phyloP scores from a whole-genome alignment of 2,329 filamentous ascomycete species.

The Teratosphaeria pseudoeucalypti region DNA sequence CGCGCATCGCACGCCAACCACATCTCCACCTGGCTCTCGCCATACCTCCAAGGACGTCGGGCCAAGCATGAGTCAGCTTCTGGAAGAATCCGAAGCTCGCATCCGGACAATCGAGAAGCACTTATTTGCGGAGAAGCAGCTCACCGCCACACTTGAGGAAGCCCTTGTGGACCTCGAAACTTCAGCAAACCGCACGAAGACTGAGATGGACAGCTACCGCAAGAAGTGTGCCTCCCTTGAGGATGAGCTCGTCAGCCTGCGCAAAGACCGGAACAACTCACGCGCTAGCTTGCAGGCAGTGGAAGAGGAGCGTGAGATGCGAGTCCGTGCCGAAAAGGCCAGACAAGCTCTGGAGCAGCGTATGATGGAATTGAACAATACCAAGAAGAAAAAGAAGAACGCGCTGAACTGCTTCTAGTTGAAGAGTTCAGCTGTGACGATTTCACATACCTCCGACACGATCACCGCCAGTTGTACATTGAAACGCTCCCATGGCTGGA shows the following conservation, averaged over 20 bases:
- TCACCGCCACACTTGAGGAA: slow-evolving; percentile 90
- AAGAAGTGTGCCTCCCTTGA: slow-evolving; percentile 73
- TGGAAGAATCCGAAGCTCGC: slow-evolving; percentile 90
- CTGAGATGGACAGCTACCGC: slow-evolving; percentile 82
- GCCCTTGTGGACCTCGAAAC: slow-evolving; percentile 87
- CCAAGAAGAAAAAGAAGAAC: slow-evolving; percentile 89
- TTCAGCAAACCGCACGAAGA: slow-evolving; percentile 83
- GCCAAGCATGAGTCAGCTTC: slow-evolving; percentile 64
- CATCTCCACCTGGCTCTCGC: slow-evolving; percentile 52
- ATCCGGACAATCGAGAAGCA: slow-evolving; percentile 97
- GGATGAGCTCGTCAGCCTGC: slow-evolving; percentile 54
- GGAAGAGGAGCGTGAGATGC: slow-evolving; percentile 91
- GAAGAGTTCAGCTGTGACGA: background rate
- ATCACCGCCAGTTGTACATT: background rate
- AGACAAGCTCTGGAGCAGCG: slow-evolving; percentile 83
- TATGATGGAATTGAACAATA: slow-evolving; percentile 63
- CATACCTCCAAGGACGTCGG: slow-evolving; percentile 50
- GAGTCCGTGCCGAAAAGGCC: slow-evolving; percentile 80
- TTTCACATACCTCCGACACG: background rate
- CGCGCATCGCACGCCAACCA: slow-evolving; percentile 1
- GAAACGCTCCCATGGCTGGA: background rate
- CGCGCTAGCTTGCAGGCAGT: slow-evolving; percentile 71
- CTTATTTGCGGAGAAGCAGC: slow-evolving; percentile 86
- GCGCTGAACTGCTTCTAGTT: slow-evolving; percentile 91
- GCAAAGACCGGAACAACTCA: slow-evolving; percentile 47